Evolutionary conservation across 2,329 filamentous ascomycete genomes (phyloP), one percentile per base, ranked within the genome.

Genomic region (Cladorrhinum sp.): DNA sequence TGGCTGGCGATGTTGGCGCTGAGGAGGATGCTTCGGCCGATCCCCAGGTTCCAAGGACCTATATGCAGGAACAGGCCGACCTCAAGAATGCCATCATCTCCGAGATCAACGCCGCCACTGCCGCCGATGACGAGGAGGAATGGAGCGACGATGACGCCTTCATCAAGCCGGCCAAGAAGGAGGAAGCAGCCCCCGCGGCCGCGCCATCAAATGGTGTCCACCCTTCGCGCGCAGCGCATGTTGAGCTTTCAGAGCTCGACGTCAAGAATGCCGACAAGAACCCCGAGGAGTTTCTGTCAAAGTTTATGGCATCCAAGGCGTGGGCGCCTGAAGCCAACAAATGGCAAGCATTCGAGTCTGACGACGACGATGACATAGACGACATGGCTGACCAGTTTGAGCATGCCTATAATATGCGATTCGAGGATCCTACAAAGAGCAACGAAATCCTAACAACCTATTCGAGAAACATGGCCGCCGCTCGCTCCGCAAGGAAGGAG

Each of bases 351-450:
- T 90, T 99, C 60, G 92, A 97, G 71, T 96, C 92, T 0, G 95
- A 99, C 67, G 92, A 97, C 0, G 93, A 95, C 65, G 91, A 96
- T 56, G 91, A 82, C 28, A 79, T 91, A 49, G 86, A 89, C 33
- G 82, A 84, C 26, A 82, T 85, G 51, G 93, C 93, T 24, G 94
- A 98, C 50, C 86, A 89, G 63, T 96, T 94, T 70, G 95, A 99
- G 76, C 84, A 90, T 66, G 93, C 93, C 3, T 99, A 96, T 78
- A 99, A 99, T 77, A 78, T 97, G 76, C 89, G 95, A 33, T 99
- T 99, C 71, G 95, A 99, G 73, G 91, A 98, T 69, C 92, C 95
- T 0, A 84, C 84, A 62, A 92, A 91, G 72, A 87, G 91, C 69
- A 97, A 97, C 72, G 92, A 96, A 75, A 87, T 90, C 55, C 80